Percentiles rank a stretch among this genome's conserved stretches.
Evolutionary conservation across 768 basidiomycete species (phyloP).

Genomic region (Trametes sanguinea): DNA sequence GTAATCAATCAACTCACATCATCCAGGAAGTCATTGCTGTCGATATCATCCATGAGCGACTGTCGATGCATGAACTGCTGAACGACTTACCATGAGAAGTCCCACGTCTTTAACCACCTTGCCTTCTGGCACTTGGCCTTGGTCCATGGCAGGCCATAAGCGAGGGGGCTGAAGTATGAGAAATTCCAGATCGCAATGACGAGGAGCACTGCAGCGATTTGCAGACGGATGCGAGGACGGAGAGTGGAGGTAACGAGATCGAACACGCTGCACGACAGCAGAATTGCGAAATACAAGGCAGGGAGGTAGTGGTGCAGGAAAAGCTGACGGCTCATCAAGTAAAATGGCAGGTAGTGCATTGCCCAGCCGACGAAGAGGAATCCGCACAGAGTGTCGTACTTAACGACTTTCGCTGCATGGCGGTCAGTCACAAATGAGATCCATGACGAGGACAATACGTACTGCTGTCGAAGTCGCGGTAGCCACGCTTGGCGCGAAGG

Average conservation of each 20-base stretch:
- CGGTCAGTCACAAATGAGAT: background rate
- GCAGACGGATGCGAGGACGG: conserved; percentile 73
- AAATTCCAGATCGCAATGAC: conserved; percentile 80
- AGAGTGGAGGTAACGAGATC: conserved; percentile 83
- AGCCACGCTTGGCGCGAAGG: conserved; percentile 88
- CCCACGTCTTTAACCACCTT: conserved; percentile 93
- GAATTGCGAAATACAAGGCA: conserved; percentile 90
- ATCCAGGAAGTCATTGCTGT: conserved; percentile 70
- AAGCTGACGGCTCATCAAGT: conserved; percentile 93
- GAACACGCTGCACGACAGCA: conserved; percentile 75
- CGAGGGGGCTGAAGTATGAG: conserved; percentile 74
- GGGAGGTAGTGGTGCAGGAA: conserved; percentile 99
- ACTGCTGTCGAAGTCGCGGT: conserved; percentile 91
- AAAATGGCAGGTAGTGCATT: conserved; percentile 96
- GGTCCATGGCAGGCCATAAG: conserved; percentile 89
- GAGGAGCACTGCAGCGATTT: conserved; percentile 75
- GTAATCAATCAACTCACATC: conserved; percentile 47
- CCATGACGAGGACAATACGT: conserved; percentile 10
- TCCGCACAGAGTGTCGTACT: conserved; percentile 88
- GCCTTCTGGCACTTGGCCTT: conserved; percentile 71
- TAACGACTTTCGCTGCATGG: conserved; percentile 79
- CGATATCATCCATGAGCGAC: background rate
- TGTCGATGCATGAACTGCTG: background rate
- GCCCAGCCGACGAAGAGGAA: conserved; percentile 93
- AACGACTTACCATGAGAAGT: conserved; percentile 75